phyloP scores from a whole-genome alignment of 1,284 basidiomycete species.

The Flammula alnicola region DNA sequence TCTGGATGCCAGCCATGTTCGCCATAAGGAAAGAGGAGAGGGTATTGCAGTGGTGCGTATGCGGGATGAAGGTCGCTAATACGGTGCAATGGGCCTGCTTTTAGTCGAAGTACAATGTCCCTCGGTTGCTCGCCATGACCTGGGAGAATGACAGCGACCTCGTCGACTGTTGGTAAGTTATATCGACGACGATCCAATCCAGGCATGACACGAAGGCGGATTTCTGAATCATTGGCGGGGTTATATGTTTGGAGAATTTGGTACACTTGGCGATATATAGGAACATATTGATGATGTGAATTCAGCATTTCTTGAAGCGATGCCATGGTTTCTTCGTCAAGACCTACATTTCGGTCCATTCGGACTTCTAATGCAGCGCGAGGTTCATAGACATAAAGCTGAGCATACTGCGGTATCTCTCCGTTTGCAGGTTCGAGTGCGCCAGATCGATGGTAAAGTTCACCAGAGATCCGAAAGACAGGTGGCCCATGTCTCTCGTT shows the following conservation, averaged over 20 bases:
- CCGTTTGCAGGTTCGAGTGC: conserved; percentile 23
- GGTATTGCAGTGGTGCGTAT: conserved; percentile 21
- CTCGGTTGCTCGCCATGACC: conserved; percentile 3
- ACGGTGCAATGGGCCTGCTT: too few relatives aligned
- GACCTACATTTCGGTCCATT: not conserved
- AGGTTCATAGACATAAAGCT: conserved; percentile 21
- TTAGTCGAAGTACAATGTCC: conserved; percentile 17
- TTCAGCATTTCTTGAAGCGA: conserved; percentile 14
- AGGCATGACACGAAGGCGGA: too few relatives aligned
- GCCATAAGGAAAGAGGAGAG: conserved; percentile 1
- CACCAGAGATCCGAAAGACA: conserved; percentile 41
- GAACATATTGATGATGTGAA: too few relatives aligned
- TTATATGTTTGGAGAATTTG: conserved; percentile 28
- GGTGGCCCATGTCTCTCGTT: conserved; percentile 31
- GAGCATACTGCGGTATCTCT: conserved; percentile 10
- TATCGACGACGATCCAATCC: conserved; percentile 10
- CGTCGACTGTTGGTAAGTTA: not conserved
- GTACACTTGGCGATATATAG: too few relatives aligned
- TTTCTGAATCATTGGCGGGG: not conserved
- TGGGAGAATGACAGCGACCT: conserved; percentile 12
- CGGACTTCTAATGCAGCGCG: conserved; percentile 7
- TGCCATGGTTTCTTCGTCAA: conserved; percentile 24
- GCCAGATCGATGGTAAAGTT: conserved; percentile 40
- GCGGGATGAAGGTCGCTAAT: conserved; percentile 21
- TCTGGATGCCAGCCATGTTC: not conserved